Percentiles rank a stretch among this genome's conserved stretches.
Conservation (phyloP, 768 basidiomycete species). For the Lyophyllum decastes region DNA sequence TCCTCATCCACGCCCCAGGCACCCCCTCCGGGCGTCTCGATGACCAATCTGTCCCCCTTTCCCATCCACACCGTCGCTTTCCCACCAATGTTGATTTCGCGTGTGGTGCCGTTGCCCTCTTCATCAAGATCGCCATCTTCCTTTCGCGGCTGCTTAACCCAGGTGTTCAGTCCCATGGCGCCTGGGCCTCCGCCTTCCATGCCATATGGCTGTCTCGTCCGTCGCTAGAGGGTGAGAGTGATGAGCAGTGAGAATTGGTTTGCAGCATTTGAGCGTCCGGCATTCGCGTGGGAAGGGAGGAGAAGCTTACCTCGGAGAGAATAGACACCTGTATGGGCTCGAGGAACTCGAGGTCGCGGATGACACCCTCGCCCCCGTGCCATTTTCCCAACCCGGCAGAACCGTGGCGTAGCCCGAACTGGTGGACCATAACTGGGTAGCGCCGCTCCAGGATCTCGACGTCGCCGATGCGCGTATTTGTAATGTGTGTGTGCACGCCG, state of each 20-base stretch:
- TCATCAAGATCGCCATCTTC: conserved; percentile 69
- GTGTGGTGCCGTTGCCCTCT: conserved; percentile 31
- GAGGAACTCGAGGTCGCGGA: conserved; percentile 81
- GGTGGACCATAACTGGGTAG: conserved; percentile 88
- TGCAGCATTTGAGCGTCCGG: neutral
- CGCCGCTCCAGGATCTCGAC: conserved; percentile 92
- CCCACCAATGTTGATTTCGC: conserved; percentile 85
- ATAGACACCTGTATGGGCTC: conserved; percentile 87
- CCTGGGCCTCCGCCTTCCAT: conserved; percentile 78
- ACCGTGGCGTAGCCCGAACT: conserved; percentile 72
- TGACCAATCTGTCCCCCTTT: conserved; percentile 76
- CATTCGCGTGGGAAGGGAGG: neutral
- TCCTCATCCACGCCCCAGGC: conserved; percentile 67
- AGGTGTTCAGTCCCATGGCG: conserved; percentile 78
- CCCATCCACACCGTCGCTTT: conserved; percentile 89
- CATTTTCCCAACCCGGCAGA: conserved; percentile 74
- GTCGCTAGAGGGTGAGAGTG: conserved; percentile 52
- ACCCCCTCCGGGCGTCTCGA: conserved; percentile 91
- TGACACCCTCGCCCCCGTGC: conserved; percentile 82
- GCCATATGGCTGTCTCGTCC: conserved; percentile 86
- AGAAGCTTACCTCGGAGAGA: conserved; percentile 65
- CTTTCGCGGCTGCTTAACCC: conserved; percentile 71
- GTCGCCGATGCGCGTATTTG: conserved; percentile 91
- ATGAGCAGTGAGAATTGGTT: neutral
- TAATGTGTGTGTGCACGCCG: conserved; percentile 92